Evolutionary conservation across 179 eudicot species (phyloP).

Genomic region (Heliamphora pulchella): DNA sequence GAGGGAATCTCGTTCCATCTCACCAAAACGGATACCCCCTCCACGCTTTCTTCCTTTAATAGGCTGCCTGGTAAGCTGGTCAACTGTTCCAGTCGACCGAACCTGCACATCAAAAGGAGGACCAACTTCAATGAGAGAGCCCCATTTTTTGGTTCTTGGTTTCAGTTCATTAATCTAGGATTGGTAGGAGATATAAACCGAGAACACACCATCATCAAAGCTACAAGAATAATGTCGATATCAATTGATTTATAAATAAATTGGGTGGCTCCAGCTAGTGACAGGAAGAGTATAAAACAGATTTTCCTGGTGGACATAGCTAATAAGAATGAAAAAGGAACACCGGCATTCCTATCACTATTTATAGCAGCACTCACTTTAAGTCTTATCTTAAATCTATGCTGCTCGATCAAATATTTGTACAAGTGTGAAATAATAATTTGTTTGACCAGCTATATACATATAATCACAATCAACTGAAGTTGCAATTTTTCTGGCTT

Average conservation of each 20-base stretch:
- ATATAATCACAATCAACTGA: background rate
- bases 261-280: background rate
- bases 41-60: constrained; percentile 90
- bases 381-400: background rate
- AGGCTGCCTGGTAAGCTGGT: constrained; percentile 78
- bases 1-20: constrained; percentile 92
- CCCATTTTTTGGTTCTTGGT: background rate
- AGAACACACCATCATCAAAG: background rate
- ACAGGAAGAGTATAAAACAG: background rate
- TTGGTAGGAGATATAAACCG: background rate
- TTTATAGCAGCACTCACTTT: background rate
- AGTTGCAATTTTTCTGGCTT: background rate
- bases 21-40: constrained; percentile 93
- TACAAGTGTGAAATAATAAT: background rate
- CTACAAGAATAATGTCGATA: background rate
- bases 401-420: background rate
- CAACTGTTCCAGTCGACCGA: constrained; percentile 80
- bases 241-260: background rate
- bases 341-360: background rate
- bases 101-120: constrained; percentile 39
- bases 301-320: background rate
- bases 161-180: background rate
- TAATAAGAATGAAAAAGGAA: background rate
- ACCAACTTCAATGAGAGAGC: background rate
- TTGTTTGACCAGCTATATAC: background rate